Base-by-base conservation (phyloP, 805 yeast genomes). In the Lipomyces lipofer region DNA sequence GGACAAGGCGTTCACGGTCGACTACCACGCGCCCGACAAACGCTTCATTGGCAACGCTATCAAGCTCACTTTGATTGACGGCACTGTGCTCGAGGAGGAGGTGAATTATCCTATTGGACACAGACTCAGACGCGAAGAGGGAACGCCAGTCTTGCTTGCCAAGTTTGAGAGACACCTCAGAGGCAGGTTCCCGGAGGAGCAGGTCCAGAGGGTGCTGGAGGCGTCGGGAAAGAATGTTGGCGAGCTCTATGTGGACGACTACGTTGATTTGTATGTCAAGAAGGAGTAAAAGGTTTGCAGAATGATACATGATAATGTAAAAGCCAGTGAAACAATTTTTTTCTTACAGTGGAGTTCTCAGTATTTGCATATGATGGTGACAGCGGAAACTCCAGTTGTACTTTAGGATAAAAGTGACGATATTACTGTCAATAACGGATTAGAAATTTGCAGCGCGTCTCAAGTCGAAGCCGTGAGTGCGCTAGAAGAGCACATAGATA, bases 81-180 rank as follows among this genome's bases (percentile, higher is more conserved):
- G 85, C 39, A 73, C 82, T 3, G 68, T 70, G 2, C 66, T 80
- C 15, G 80, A 78, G 51, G 83, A 80, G 58, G 78, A 78, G 39
- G 80, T 81, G 28, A 78, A 80, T 66, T 79, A 73, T 66, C 85
- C 66, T 71, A 58, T 81, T 56, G 85, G 85, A 12, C 85, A 81
- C 70, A 75, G 78, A 62, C 70, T 71, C 60, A 78, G 85, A 67
- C 74, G 85, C 58, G 78, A 77, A 50, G 85, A 81, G 64, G 85
- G 85, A 29, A 78, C 76, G 49, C 84, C 85, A 28, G 75, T 81
- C 12, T 65, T 81, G 54, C 66, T 77, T 43, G 63, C 70, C 46
- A 81, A 81, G 69, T 81, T 80, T 58, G 75, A 77, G 65, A 75
- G 73, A 47, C 84, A 81, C 63, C 69, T 81, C 43, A 63, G 68